Conservation (phyloP, 2,329 filamentous ascomycete species). For the Zalaria obscura region DNA sequence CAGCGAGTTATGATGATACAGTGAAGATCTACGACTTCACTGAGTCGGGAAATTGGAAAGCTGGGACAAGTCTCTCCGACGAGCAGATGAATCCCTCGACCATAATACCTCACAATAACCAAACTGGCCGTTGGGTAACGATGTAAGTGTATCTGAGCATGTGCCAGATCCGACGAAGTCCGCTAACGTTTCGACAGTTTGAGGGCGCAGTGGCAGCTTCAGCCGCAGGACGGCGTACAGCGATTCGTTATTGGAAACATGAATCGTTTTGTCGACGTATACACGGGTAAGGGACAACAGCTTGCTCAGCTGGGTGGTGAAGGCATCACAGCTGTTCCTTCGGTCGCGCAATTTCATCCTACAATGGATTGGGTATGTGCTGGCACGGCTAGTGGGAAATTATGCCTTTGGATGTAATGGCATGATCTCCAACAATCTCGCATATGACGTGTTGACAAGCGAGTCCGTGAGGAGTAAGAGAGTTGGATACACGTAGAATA, state of each 20-base stretch:
- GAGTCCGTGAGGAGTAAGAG: too few species aligned
- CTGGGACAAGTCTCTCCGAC: conserved; percentile 33
- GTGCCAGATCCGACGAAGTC: too few species aligned
- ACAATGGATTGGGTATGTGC: conserved; percentile 82
- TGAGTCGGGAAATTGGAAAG: conserved; percentile 30
- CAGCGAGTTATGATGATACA: conserved; percentile 86
- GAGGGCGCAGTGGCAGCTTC: conserved; percentile 79
- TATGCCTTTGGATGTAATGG: conserved; percentile 71
- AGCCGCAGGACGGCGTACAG: conserved; percentile 63
- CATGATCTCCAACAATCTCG: neutral
- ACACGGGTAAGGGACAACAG: conserved; percentile 67
- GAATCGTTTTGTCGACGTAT: conserved; percentile 81
- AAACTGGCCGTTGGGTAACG: conserved; percentile 88
- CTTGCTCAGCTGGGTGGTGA: conserved; percentile 78
- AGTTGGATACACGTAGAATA: too few species aligned
- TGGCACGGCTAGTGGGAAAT: conserved; percentile 80
- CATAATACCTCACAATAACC: conserved; percentile 75
- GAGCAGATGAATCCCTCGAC: conserved; percentile 54
- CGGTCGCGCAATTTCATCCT: conserved; percentile 82
- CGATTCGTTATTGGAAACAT: conserved; percentile 93
- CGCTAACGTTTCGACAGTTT: conserved; percentile 29
- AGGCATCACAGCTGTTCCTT: conserved; percentile 85
- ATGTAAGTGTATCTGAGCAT: conserved; percentile 38
- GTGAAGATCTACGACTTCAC: conserved; percentile 80
- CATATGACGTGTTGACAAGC: too few species aligned